These are phyloP conservation scores for Boletus rubescentipes DNA, from an alignment of 768 basidiomycete genomes.

Conservation along the genomic window DNA sequence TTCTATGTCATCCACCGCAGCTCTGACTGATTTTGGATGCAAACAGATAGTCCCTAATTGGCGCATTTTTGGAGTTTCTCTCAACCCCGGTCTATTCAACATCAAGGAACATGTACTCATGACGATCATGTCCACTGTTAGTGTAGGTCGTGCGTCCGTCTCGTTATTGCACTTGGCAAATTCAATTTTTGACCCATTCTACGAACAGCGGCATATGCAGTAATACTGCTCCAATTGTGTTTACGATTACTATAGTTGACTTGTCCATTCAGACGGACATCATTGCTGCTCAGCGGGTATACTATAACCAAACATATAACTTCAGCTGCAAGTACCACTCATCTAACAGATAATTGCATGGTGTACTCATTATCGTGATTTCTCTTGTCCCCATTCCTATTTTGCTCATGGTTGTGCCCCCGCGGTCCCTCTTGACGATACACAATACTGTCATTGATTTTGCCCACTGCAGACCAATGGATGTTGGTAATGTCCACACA, in stretches of 20 bases:
- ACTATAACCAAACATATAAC: conserved; percentile 57
- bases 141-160: conserved; percentile 23
- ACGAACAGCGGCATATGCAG: conserved; percentile 46
- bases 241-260: neutral
- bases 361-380: too few species aligned
- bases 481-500: conserved; percentile 71
- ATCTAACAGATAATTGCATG: neutral
- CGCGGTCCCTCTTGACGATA: too few species aligned
- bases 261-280: conserved; percentile 52
- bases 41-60: conserved; percentile 48
- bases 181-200: conserved; percentile 6
- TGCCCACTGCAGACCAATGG: conserved; percentile 47
- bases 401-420: too few species aligned
- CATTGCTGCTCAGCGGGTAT: conserved; percentile 69
- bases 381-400: too few species aligned
- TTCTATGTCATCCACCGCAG: neutral
- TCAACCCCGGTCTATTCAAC: conserved; percentile 75
- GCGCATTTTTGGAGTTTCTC: conserved; percentile 52
- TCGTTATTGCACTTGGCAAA: neutral
- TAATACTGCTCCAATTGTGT: conserved; percentile 7
- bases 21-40: neutral
- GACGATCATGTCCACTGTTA: conserved; percentile 65
- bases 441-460: too few species aligned
- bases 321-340: conserved; percentile 42
- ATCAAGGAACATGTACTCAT: conserved; percentile 74